A percentile compares a stretch with the other conserved stretches of the same genome.
Conservation (phyloP, 2,329 filamentous ascomycete genomes). For the Aspergillus viridinutans region DNA sequence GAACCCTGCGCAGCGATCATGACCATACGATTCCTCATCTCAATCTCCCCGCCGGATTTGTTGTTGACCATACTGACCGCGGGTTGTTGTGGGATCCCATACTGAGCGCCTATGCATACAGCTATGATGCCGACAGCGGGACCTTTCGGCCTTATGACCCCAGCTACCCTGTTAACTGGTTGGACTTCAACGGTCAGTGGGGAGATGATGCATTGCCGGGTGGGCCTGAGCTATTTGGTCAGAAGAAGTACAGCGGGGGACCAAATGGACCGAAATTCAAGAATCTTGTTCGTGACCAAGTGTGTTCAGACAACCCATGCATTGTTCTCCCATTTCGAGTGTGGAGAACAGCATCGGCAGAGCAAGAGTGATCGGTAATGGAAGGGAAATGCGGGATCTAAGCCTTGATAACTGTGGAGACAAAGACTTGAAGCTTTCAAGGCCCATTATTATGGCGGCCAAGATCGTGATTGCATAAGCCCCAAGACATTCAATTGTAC, state of each 20-base stretch:
- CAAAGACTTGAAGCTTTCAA: neutral
- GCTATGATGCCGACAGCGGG: conserved; percentile 41
- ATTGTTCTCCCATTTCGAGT: conserved; percentile 38
- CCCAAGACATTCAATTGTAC: neutral
- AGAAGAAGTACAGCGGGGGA: conserved; percentile 54
- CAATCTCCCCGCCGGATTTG: conserved; percentile 51
- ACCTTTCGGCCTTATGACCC: conserved; percentile 47
- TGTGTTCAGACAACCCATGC: conserved; percentile 53
- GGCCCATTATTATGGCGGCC: neutral
- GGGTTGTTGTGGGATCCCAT: conserved; percentile 60
- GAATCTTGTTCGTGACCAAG: conserved; percentile 50
- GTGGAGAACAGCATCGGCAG: conserved; percentile 11
- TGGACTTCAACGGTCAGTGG: conserved; percentile 58
- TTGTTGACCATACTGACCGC: conserved; percentile 53
- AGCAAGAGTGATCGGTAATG: neutral
- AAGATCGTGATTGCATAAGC: neutral
- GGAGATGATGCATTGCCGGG: conserved; percentile 57
- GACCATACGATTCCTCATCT: conserved; percentile 61
- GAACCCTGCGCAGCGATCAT: conserved; percentile 43
- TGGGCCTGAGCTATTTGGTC: conserved; percentile 48
- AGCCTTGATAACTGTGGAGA: neutral
- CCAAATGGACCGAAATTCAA: conserved; percentile 62
- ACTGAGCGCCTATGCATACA: conserved; percentile 53
- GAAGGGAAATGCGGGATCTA: neutral
- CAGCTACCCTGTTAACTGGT: conserved; percentile 49